Evolutionary conservation across 2,329 filamentous ascomycete species (phyloP).

Genomic region (Xylaria sp.): DNA sequence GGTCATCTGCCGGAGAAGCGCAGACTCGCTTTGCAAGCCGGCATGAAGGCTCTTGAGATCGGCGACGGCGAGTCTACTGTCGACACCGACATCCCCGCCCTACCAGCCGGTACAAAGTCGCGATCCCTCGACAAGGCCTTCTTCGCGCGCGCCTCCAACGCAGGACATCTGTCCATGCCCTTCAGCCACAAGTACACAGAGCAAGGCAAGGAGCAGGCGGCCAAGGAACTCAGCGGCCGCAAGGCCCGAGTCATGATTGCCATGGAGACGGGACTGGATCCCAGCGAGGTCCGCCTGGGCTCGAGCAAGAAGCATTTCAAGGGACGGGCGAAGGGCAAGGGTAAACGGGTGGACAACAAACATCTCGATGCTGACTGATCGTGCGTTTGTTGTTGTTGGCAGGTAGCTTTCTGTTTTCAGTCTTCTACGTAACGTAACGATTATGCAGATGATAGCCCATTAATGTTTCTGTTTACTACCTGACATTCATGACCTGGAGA

Average conservation of each 20-base stretch:
- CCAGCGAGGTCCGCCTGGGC: constrained; percentile 62
- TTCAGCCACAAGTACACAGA: constrained; percentile 88
- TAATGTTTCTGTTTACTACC: no score
- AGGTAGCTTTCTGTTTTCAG: neutral
- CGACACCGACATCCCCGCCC: constrained; percentile 44
- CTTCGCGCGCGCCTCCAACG: constrained; percentile 56
- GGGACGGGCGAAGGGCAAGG: constrained; percentile 61
- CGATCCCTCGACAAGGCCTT: constrained; percentile 80
- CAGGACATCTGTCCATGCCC: constrained; percentile 67
- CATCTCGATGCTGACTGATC: constrained; percentile 33
- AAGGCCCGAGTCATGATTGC: constrained; percentile 79
- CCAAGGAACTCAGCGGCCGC: constrained; percentile 70
- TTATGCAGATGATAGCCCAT: neutral
- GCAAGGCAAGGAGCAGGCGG: constrained; percentile 55
- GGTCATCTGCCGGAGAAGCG: constrained; percentile 77
- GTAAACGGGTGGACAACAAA: constrained; percentile 41
- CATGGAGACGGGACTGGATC: constrained; percentile 77
- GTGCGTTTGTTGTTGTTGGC: constrained; percentile 5
- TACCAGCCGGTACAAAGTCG: constrained; percentile 66
- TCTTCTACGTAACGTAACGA: neutral
- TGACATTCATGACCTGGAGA: no score
- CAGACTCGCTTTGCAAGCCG: constrained; percentile 55
- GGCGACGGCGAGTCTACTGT: constrained; percentile 35
- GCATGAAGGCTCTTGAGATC: constrained; percentile 44
- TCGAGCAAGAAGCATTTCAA: constrained; percentile 92